A percentile compares a stretch with the other conserved stretches of the same genome.
Evolutionary conservation across 345 rosid species (phyloP).

Genomic region (Camelina neglecta): DNA sequence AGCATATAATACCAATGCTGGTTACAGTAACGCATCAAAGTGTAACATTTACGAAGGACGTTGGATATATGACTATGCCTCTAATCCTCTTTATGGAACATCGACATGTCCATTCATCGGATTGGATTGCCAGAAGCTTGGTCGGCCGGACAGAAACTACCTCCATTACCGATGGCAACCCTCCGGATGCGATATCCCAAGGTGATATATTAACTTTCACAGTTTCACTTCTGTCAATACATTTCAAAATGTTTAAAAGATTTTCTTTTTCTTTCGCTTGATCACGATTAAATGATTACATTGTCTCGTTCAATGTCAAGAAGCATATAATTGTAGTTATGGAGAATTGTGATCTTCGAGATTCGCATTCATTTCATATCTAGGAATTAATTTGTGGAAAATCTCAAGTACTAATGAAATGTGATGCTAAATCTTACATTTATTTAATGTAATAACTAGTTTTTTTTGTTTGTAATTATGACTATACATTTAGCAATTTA

Average conservation of each 20-base stretch:
- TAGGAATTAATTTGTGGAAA: background rate
- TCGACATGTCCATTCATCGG: constrained; percentile 51
- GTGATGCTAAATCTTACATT: background rate
- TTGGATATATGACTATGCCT: constrained; percentile 49
- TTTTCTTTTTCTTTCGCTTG: background rate
- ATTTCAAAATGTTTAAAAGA: no score
- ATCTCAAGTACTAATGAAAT: constrained; percentile 1
- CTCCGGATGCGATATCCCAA: constrained; percentile 50
- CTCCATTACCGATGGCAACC: constrained; percentile 60
- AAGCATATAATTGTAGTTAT: background rate
- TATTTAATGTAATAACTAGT: background rate
- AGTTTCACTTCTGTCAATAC: constrained; percentile 5
- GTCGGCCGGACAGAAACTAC: constrained; percentile 56
- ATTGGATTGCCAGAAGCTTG: constrained; percentile 52
- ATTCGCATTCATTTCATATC: constrained; percentile 4
- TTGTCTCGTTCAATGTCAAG: background rate
- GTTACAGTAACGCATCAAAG: constrained; percentile 10
- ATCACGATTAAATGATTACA: background rate
- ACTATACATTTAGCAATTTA: background rate
- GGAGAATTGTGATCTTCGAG: background rate
- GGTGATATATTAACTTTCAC: constrained; percentile 33
- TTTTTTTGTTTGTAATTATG: background rate
- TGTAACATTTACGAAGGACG: constrained; percentile 54
- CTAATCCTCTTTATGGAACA: constrained; percentile 48
- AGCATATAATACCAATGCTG: constrained; percentile 24